Evolutionary conservation across 768 basidiomycete genomes (phyloP).

Genomic region (Lyophyllum atratum): DNA sequence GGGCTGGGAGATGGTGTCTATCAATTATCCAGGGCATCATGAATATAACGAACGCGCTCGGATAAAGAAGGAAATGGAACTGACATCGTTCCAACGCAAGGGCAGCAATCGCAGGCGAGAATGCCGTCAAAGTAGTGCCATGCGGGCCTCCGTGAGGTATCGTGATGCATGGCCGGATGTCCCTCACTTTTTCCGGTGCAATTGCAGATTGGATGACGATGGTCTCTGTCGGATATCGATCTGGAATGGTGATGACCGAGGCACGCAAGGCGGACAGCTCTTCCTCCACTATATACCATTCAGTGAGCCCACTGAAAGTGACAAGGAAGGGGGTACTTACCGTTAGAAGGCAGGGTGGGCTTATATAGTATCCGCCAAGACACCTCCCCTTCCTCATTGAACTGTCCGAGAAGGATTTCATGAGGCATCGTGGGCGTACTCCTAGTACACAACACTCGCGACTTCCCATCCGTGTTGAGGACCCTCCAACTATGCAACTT

Average conservation of each 20-base stretch:
- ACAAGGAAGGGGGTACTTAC: slow-evolving; percentile 32
- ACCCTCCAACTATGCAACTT: slow-evolving; percentile 55
- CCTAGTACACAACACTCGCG: slow-evolving; percentile 46
- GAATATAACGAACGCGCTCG: neutral
- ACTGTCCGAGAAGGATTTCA: slow-evolving; percentile 49
- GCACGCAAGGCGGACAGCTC: slow-evolving; percentile 42
- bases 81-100: slow-evolving; percentile 64
- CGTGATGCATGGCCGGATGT: slow-evolving; percentile 49
- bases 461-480: slow-evolving; percentile 46
- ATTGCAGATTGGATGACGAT: slow-evolving; percentile 46
- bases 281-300: slow-evolving; percentile 36
- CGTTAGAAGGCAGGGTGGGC: slow-evolving; percentile 36
- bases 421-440: slow-evolving; percentile 50
- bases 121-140: slow-evolving; percentile 45
- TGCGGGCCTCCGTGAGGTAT: slow-evolving; percentile 70
- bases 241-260: slow-evolving; percentile 51
- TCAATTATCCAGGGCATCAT: neutral
- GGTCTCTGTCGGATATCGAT: slow-evolving; percentile 51
- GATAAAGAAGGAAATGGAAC: slow-evolving; percentile 17
- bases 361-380: slow-evolving; percentile 45
- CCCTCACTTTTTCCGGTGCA: slow-evolving; percentile 6
- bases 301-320: neutral
- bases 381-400: slow-evolving; percentile 24
- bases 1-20: slow-evolving; percentile 60
- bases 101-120: slow-evolving; percentile 42